Percentiles rank a stretch among this genome's conserved stretches.
These are phyloP conservation scores for Jaenimonas drosophilae DNA, from an alignment of 208 protist genomes.

Conservation along the genomic window DNA sequence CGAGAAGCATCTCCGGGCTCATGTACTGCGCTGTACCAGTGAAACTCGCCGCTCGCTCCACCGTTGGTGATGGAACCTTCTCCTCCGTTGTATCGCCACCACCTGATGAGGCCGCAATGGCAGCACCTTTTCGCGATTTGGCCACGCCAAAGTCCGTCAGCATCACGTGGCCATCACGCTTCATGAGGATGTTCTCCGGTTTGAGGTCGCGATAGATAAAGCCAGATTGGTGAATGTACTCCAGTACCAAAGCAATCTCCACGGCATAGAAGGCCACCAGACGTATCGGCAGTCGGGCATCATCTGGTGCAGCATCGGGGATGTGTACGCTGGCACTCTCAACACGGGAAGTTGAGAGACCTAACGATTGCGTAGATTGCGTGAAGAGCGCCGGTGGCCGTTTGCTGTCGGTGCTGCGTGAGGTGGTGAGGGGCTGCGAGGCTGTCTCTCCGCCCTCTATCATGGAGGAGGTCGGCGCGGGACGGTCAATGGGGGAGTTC, in stretches of 20 bases:
- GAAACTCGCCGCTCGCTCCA: slow-evolving; percentile 68
- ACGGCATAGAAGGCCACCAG: slow-evolving; percentile 85
- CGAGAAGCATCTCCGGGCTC: slow-evolving; percentile 89
- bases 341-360: no score
- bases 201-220: slow-evolving; percentile 92
- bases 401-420: no score
- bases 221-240: slow-evolving; percentile 79
- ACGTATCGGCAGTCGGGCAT: slow-evolving; percentile 50
- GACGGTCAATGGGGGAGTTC: no score
- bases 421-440: no score
- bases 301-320: slow-evolving; percentile 23
- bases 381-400: no score
- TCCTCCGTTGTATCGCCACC: background rate
- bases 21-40: slow-evolving; percentile 94
- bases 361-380: no score
- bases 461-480: no score
- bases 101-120: slow-evolving; percentile 8
- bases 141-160: slow-evolving; percentile 94
- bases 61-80: slow-evolving; percentile 2
- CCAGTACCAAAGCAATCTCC: slow-evolving; percentile 81
- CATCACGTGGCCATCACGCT: slow-evolving; percentile 83
- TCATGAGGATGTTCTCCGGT: slow-evolving; percentile 92
- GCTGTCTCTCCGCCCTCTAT: no score
- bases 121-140: slow-evolving; percentile 69
- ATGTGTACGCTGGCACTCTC: slow-evolving; percentile 4